phyloP scores from a whole-genome alignment of 1,139 yeast species.

The Zygosaccharomyces pseudobailii region DNA sequence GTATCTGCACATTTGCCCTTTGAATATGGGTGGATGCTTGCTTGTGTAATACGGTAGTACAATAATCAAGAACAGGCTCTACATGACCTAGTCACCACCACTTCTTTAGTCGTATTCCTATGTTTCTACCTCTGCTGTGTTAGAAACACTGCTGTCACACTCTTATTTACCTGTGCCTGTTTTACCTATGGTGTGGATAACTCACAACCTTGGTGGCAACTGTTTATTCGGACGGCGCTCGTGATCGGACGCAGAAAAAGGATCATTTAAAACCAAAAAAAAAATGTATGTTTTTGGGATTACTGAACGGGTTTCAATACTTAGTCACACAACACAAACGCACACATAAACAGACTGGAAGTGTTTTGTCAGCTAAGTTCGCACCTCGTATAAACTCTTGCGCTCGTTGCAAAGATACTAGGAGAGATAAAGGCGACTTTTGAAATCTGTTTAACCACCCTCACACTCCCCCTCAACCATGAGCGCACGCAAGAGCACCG shows the following conservation, averaged over 20 bases:
- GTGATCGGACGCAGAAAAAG: slow-evolving; percentile 4
- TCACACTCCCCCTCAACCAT: slow-evolving; percentile 8
- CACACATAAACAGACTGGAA: neutral
- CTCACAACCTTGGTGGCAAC: neutral
- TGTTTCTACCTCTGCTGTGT: too few species aligned
- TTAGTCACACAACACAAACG: slow-evolving; percentile 3
- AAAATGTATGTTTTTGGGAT: slow-evolving; percentile 2
- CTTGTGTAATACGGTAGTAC: too few species aligned
- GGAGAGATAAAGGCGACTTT: neutral
- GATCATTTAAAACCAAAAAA: slow-evolving; percentile 3
- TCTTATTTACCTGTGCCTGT: too few species aligned
- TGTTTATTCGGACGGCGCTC: slow-evolving; percentile 1
- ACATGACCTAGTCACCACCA: too few species aligned
- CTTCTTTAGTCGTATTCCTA: too few species aligned
- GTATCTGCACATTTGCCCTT: too few species aligned
- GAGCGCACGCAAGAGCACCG: slow-evolving; percentile 35
- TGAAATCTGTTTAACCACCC: neutral
- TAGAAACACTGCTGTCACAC: too few species aligned
- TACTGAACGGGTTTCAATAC: neutral
- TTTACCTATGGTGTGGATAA: too few species aligned
- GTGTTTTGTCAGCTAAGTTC: neutral
- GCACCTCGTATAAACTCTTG: neutral
- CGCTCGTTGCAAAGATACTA: neutral
- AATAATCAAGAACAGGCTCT: too few species aligned
- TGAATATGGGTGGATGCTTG: too few species aligned